Base-by-base conservation (phyloP, 306 rosid species). In the Canavalia gladiata region DNA sequence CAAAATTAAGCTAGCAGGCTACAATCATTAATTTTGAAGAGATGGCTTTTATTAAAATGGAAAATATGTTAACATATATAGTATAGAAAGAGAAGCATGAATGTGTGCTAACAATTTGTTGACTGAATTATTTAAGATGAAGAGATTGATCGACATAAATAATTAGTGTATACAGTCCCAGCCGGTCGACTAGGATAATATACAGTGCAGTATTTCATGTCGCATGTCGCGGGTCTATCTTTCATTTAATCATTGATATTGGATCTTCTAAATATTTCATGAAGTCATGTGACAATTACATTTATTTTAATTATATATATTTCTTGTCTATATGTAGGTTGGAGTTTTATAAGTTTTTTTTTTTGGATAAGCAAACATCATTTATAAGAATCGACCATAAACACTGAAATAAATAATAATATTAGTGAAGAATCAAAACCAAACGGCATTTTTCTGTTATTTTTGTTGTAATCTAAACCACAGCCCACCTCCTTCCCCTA, bases 231-330 rank as follows among this genome's bases (percentile, higher is more conserved):
- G 2, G 4, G 13, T 63, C 75, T 52, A 74, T 74, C 71, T 65
- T 67, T 72, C 59, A 63, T 59, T 8, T 72, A 60, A 74, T 73
- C 86, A 72, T 49, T 74, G 10, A 72, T 49, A 59, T 58, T 34
- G 72, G 72, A 86, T 83, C 78, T 76, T 51, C 8, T 12, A 42
- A 80, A 72, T 74, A 84, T 77, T 54, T 6, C 84, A 60, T 84
- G 86, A 87, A 68, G 86, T 87, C 87, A 84, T 58, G 77, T 87
- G 90, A 77, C 82, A 84, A 47, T 72, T 30, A 81, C 80, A 72
- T 67, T 74, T 29, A 30, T 25, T 39, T 79, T 66, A 72, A 13
- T 72, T 66, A 37, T 65, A n/a, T 18, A 51, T 50, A 58, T 81
- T 50, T 50, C 37, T 47, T 31, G 13, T 65, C 33, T 13, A 25